Base-by-base conservation (phyloP, 129 eudicot species). In the Pittosporum tobira region DNA sequence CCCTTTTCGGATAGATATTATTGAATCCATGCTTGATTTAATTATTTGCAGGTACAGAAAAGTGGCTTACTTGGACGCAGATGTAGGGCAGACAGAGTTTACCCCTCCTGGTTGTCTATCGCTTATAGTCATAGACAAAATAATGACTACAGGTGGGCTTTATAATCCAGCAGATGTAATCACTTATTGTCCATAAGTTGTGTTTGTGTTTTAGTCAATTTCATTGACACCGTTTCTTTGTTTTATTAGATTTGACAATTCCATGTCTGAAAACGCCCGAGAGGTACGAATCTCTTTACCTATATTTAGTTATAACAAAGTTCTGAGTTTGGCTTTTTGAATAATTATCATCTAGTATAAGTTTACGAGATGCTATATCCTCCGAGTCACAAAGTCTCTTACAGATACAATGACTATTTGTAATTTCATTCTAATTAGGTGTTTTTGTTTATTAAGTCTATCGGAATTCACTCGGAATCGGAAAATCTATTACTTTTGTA, bases 51-150 rank as follows among this genome's bases (percentile, higher is more conserved):
- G 99, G 71, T 77, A 83, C 70, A 84, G 72, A 53, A 81, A 67
- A 68, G 94, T 91, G 43, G 99, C 96, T 64, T 91, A 76, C 59
- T 65, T 91, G 69, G 99, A 91, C 70, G 81, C 96, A n/a, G 99
- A 91, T 74, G 99, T 91, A 48, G 99, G 99, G 70, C 99, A 91
- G 72, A 76, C 99, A 6, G 94, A 91, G 65, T 91, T 91, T 64
- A 86, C 99, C 53, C 90, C 99, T 59, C 96, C 99, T 25, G 94
- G 99, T 40, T 85, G 90, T 62, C 78, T 91, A 34, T 83, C 99
- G 14, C 87, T 91, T 21, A 81, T 88, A 56, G 55, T 87, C 27
- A 69, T 87, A 23, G 88, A 87, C 59, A 72, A 48, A 59, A 71
- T 84, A 71, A n/a, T n/a, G n/a, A 83, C 81, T 53, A 68, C 79